Conservation (phyloP, 108 stramenopile species). For the Craspedostauros australis region DNA sequence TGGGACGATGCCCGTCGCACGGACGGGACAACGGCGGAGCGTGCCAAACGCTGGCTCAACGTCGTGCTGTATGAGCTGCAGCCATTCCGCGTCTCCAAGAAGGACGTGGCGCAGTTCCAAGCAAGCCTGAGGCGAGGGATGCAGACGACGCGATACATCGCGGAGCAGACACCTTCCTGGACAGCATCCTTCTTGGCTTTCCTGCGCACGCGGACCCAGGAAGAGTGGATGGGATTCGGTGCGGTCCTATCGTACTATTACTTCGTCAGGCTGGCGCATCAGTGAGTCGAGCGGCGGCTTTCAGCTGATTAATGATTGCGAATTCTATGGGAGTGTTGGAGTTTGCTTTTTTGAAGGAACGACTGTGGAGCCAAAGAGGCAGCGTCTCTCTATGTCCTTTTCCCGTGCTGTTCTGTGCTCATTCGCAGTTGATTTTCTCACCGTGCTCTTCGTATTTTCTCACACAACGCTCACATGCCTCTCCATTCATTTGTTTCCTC, state of each 20-base stretch:
- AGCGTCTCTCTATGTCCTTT: too few species aligned
- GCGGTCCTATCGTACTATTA: conserved; percentile 26
- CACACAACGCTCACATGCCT: neutral
- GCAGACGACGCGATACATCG: too few species aligned
- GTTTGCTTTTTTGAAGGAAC: too few species aligned
- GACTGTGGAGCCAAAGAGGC: too few species aligned
- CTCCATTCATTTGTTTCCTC: neutral
- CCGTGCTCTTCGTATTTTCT: too few species aligned
- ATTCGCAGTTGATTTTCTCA: too few species aligned
- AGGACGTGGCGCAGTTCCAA: neutral
- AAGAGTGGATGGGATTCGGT: conserved; percentile 1
- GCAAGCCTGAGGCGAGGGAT: neutral
- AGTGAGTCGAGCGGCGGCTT: conserved; percentile 2
- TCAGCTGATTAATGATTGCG: neutral
- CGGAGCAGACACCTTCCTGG: too few species aligned
- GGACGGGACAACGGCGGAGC: neutral
- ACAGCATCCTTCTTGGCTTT: too few species aligned
- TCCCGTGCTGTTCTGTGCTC: too few species aligned
- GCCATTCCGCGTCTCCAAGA: conserved; percentile 50
- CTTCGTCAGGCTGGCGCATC: conserved; percentile 28
- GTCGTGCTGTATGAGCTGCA: conserved; percentile 73
- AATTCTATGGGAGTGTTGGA: too few species aligned
- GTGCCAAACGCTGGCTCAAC: neutral
- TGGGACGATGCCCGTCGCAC: conserved; percentile 46
- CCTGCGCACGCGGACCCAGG: too few species aligned